Percentiles rank a stretch among this genome's conserved stretches.
phyloP scores from a whole-genome alignment of 1,139 yeast species.

The Kodamaea plutei region DNA sequence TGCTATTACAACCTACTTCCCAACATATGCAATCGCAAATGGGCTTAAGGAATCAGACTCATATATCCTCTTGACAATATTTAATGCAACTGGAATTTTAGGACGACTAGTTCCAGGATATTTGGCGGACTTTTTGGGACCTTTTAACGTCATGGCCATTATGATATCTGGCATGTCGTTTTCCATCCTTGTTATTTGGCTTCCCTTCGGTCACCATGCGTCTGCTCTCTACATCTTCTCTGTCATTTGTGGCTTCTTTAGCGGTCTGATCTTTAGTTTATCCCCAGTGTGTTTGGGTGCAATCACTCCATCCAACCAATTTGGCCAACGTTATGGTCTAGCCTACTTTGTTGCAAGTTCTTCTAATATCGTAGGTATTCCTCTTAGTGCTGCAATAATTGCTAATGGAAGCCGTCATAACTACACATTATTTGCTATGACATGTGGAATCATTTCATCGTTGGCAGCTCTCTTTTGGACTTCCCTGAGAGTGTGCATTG shows the following conservation, averaged over 20 bases:
- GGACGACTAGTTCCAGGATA: slow-evolving; percentile 40
- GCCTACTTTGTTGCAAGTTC: slow-evolving; percentile 36
- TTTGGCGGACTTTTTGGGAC: slow-evolving; percentile 35
- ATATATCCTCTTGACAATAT: slow-evolving; percentile 33
- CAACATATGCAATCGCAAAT: slow-evolving; percentile 41
- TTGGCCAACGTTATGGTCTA: slow-evolving; percentile 42
- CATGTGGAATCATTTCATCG: slow-evolving; percentile 31
- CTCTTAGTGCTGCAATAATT: slow-evolving; percentile 42
- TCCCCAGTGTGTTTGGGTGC: slow-evolving; percentile 40
- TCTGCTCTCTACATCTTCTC: slow-evolving; percentile 34
- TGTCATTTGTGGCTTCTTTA: slow-evolving; percentile 30
- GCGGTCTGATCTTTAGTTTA: slow-evolving; percentile 29
- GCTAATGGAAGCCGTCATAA: slow-evolving; percentile 27
- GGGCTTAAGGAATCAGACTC: slow-evolving; percentile 36
- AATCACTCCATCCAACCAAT: slow-evolving; percentile 34
- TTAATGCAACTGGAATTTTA: slow-evolving; percentile 37
- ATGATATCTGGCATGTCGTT: slow-evolving; percentile 31
- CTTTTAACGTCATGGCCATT: slow-evolving; percentile 35
- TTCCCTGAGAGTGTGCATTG: slow-evolving; percentile 28
- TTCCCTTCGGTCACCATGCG: slow-evolving; percentile 35
- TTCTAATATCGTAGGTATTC: slow-evolving; percentile 42
- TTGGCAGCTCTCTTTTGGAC: slow-evolving; percentile 31
- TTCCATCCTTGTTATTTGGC: slow-evolving; percentile 33
- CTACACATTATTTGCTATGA: slow-evolving; percentile 32
- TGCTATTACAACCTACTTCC: slow-evolving; percentile 42